phyloP scores from a whole-genome alignment of 176 grass and related monocot species.

The Dendrocalamus sinicus region DNA sequence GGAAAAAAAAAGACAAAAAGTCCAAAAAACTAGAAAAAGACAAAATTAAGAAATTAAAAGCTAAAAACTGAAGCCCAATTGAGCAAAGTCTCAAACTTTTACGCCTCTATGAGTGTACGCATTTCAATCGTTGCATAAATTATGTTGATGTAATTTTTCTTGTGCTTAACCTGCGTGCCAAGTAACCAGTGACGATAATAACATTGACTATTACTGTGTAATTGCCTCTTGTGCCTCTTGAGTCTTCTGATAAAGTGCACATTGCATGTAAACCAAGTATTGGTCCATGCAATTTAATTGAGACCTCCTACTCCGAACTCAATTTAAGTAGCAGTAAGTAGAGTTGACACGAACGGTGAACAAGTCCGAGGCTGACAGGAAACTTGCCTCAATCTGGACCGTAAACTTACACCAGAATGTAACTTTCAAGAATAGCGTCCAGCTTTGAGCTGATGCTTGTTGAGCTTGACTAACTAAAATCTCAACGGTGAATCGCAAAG shows the following conservation, averaged over 20 bases:
- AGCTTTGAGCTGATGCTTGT: no score
- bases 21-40: no score
- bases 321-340: background rate
- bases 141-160: background rate
- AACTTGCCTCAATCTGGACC: background rate
- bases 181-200: background rate
- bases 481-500: no score
- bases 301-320: background rate
- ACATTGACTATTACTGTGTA: background rate
- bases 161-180: background rate
- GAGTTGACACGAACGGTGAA: constrained; percentile 9
- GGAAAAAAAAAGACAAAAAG: no score
- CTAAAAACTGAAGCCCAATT: no score
- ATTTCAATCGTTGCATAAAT: background rate
- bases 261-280: constrained; percentile 21
- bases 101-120: background rate
- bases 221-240: constrained; percentile 12
- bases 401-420: background rate
- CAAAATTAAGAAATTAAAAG: no score
- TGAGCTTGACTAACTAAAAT: no score
- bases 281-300: background rate
- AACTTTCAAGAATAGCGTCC: background rate
- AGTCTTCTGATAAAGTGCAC: background rate
- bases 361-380: background rate
- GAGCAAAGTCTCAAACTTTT: background rate